These are phyloP conservation scores for Luffa aegyptiaca DNA, from an alignment of 306 rosid species.

Conservation along the genomic window DNA sequence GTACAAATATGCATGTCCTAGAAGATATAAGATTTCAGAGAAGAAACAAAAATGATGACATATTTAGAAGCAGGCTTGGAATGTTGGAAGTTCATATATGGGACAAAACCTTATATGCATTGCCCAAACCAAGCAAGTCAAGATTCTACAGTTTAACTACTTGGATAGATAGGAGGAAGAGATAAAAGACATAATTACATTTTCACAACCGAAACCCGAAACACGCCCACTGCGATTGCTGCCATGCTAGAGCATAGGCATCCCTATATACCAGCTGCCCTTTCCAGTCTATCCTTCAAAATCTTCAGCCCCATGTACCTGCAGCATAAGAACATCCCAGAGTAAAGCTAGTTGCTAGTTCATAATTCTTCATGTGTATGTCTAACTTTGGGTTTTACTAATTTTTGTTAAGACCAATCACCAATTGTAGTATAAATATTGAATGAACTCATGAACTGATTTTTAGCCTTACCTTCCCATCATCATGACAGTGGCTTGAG, in stretches of 20 bases:
- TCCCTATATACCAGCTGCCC: slow-evolving; percentile 45
- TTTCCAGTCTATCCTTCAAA: slow-evolving; percentile 57
- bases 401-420: background rate
- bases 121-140: background rate
- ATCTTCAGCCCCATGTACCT: slow-evolving; percentile 96
- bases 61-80: background rate
- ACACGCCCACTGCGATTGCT: background rate
- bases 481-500: slow-evolving; percentile 93
- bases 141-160: background rate
- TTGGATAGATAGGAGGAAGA: background rate
- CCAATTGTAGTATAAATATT: background rate
- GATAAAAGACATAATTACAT: slow-evolving; percentile 1
- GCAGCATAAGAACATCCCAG: slow-evolving; percentile 7
- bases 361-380: background rate
- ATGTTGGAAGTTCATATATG: background rate
- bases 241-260: background rate
- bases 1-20: background rate
- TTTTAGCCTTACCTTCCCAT: slow-evolving; percentile 68
- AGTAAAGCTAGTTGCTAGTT: background rate
- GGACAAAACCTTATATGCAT: background rate
- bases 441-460: background rate
- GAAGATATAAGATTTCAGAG: background rate
- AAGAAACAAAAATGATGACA: background rate
- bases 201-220: background rate
- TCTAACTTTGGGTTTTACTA: background rate